phyloP scores from a whole-genome alignment of 352 stramenopile genomes.

The Globisporangium rhizosaccharum region DNA sequence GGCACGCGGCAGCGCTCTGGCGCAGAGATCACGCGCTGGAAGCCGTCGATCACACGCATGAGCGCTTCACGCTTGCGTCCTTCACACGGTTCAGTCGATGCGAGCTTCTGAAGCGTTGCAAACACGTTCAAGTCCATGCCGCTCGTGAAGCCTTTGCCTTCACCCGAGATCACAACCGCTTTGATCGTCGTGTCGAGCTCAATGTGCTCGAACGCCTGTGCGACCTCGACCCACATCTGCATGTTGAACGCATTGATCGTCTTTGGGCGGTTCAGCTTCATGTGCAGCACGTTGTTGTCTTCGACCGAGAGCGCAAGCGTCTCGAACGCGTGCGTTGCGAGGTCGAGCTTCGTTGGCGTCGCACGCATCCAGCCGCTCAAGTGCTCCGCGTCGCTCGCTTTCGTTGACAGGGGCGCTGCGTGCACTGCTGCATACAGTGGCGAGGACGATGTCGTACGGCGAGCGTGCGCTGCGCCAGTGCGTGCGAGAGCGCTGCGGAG shows the following conservation, averaged over 20 bases:
- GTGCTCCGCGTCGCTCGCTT: slow-evolving; percentile 38
- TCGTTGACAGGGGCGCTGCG: slow-evolving; percentile 5
- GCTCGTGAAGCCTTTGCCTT: slow-evolving; percentile 79
- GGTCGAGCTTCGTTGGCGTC: slow-evolving; percentile 29
- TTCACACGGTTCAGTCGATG: slow-evolving; percentile 56
- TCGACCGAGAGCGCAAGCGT: slow-evolving; percentile 42
- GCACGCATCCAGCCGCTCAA: slow-evolving; percentile 54
- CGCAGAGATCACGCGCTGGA: slow-evolving; percentile 81
- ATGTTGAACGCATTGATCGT: slow-evolving; percentile 88
- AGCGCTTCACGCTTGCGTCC: slow-evolving; percentile 78
- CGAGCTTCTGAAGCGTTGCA: slow-evolving; percentile 62
- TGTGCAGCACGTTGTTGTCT: slow-evolving; percentile 55
- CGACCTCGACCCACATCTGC: slow-evolving; percentile 85
- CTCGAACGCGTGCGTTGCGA: slow-evolving; percentile 38
- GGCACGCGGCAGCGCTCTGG: slow-evolving; percentile 81
- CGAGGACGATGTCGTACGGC: not conserved
- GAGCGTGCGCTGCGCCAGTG: slow-evolving; percentile 1
- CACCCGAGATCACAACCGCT: slow-evolving; percentile 71
- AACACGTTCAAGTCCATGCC: slow-evolving; percentile 90
- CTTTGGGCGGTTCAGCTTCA: slow-evolving; percentile 80
- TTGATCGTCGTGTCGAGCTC: slow-evolving; percentile 62
- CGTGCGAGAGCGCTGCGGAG: slow-evolving; percentile 4
- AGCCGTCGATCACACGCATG: slow-evolving; percentile 71
- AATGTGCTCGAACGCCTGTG: slow-evolving; percentile 58
- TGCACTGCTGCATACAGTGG: not conserved